Percentiles rank a stretch among this genome's conserved stretches.
These are phyloP conservation scores for Crithidia thermophila DNA, from an alignment of 208 protist genomes.

Conservation along the genomic window DNA sequence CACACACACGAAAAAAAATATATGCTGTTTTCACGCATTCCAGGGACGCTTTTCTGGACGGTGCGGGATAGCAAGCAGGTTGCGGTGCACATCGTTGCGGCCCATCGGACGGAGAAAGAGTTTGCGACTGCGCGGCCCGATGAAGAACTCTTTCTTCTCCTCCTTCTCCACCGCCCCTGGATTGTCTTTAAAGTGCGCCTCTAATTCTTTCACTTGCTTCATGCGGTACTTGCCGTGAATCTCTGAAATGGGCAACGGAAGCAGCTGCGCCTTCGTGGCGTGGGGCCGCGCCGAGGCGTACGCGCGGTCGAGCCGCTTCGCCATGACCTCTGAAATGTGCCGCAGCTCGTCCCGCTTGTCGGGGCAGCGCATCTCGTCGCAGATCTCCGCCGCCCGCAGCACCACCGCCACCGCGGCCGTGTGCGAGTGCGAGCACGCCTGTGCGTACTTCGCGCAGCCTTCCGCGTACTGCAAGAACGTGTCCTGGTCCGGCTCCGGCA, in stretches of 20 bases:
- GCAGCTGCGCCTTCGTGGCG: slow-evolving; percentile 40
- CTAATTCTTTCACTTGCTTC: slow-evolving; percentile 46
- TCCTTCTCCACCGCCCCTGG: slow-evolving; percentile 50
- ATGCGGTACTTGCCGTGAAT: slow-evolving; percentile 26
- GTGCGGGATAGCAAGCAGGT: slow-evolving; percentile 26
- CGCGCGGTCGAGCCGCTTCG: slow-evolving; percentile 69
- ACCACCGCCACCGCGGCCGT: slow-evolving; percentile 79
- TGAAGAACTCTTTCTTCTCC: slow-evolving; percentile 39
- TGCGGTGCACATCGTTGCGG: slow-evolving; percentile 25
- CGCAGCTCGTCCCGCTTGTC: slow-evolving; percentile 88
- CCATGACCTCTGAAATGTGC: slow-evolving; percentile 72
- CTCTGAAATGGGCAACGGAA: slow-evolving; percentile 44
- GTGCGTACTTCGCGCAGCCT: slow-evolving; percentile 71
- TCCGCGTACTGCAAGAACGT: slow-evolving; percentile 90
- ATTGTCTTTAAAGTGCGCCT: slow-evolving; percentile 58
- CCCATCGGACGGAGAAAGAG: slow-evolving; percentile 50
- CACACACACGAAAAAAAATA: slow-evolving; percentile 21
- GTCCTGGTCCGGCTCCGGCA: slow-evolving; percentile 82
- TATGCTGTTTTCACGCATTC: neutral
- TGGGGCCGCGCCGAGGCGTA: slow-evolving; percentile 74
- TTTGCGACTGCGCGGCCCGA: slow-evolving; percentile 55
- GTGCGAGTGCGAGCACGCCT: slow-evolving; percentile 85
- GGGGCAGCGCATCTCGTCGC: slow-evolving; percentile 87
- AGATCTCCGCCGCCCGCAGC: slow-evolving; percentile 80
- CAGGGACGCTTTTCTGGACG: slow-evolving; percentile 29